These are phyloP conservation scores for Kickxella alabastrina DNA, from an alignment of 192 early-diverging fungal genomes.

Conservation along the genomic window DNA sequence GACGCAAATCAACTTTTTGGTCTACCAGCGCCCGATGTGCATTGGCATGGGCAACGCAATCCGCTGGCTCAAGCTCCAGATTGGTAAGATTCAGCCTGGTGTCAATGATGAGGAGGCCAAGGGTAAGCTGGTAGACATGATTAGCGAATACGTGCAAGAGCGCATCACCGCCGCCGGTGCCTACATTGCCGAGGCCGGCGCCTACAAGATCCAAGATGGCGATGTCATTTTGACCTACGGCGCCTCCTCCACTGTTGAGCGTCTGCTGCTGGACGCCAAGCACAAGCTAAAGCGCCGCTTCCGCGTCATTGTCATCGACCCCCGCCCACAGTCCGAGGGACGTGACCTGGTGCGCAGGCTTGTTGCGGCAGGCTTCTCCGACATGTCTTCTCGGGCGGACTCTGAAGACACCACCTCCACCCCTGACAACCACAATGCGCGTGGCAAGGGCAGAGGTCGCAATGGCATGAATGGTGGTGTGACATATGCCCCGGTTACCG, in stretches of 20 bases:
- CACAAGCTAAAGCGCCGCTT: slow-evolving; percentile 73
- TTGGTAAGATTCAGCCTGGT: slow-evolving; percentile 70
- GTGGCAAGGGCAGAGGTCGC: slow-evolving; percentile 14
- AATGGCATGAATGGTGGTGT: slow-evolving; percentile 20
- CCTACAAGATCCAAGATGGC: slow-evolving; percentile 87
- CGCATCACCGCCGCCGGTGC: slow-evolving; percentile 79
- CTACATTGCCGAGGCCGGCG: slow-evolving; percentile 71
- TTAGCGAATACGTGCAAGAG: slow-evolving; percentile 89
- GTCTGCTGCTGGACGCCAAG: slow-evolving; percentile 72
- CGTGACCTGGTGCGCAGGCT: slow-evolving; percentile 34
- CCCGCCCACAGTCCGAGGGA: slow-evolving; percentile 87
- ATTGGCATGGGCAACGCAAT: slow-evolving; percentile 93
- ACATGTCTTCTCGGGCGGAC: slow-evolving; percentile 67
- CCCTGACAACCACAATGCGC: slow-evolving; percentile 1
- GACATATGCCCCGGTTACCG: slow-evolving; percentile 43
- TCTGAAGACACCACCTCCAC: slow-evolving; percentile 14
- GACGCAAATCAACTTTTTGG: slow-evolving; percentile 88
- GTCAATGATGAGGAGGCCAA: slow-evolving; percentile 83
- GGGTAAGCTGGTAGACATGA: slow-evolving; percentile 61
- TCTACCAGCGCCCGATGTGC: slow-evolving; percentile 79
- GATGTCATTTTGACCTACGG: slow-evolving; percentile 91
- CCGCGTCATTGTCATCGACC: slow-evolving; percentile 89
- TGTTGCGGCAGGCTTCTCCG: slow-evolving; percentile 47
- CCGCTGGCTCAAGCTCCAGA: slow-evolving; percentile 82
- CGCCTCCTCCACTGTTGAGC: slow-evolving; percentile 85